Percentiles rank a stretch among this genome's conserved stretches.
Conservation (phyloP, 2,329 filamentous ascomycete species). For the Fusarium fujikuroi region DNA sequence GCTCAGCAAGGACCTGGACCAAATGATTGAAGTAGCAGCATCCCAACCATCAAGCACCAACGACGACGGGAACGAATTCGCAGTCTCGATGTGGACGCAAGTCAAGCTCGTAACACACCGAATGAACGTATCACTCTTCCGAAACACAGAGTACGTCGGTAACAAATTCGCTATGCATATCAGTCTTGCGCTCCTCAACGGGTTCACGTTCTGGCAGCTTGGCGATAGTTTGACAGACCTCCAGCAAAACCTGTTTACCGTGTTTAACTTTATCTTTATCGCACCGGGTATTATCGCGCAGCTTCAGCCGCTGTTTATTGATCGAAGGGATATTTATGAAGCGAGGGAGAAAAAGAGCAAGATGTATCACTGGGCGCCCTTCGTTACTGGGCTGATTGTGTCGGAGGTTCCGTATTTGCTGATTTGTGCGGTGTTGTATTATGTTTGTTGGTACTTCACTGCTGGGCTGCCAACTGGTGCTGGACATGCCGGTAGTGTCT, state of each 20-base stretch:
- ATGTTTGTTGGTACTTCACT: constrained; percentile 67
- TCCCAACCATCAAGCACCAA: constrained; percentile 52
- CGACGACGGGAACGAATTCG: constrained; percentile 74
- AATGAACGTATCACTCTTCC: constrained; percentile 69
- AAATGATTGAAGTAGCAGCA: constrained; percentile 66
- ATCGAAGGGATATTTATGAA: constrained; percentile 60
- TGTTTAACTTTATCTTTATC: constrained; percentile 73
- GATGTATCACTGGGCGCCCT: constrained; percentile 69
- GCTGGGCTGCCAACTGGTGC: constrained; percentile 60
- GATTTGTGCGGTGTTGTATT: constrained; percentile 59
- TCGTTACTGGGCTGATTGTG: constrained; percentile 63
- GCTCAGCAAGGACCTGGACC: constrained; percentile 70
- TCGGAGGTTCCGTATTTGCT: constrained; percentile 59
- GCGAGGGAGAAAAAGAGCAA: constrained; percentile 60
- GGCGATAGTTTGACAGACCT: constrained; percentile 61
- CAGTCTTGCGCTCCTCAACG: constrained; percentile 65
- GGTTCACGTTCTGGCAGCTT: constrained; percentile 71
- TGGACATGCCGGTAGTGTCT: constrained; percentile 59
- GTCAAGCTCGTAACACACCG: constrained; percentile 71
- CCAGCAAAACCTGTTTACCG: constrained; percentile 66
- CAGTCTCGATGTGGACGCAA: constrained; percentile 72
- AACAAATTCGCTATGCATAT: constrained; percentile 71
- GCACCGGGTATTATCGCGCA: constrained; percentile 63
- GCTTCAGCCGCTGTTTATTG: constrained; percentile 60
- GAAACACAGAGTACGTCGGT: constrained; percentile 74